These are phyloP conservation scores for Capsicum chinense DNA, from an alignment of 257 asterid species.

Conservation along the genomic window DNA sequence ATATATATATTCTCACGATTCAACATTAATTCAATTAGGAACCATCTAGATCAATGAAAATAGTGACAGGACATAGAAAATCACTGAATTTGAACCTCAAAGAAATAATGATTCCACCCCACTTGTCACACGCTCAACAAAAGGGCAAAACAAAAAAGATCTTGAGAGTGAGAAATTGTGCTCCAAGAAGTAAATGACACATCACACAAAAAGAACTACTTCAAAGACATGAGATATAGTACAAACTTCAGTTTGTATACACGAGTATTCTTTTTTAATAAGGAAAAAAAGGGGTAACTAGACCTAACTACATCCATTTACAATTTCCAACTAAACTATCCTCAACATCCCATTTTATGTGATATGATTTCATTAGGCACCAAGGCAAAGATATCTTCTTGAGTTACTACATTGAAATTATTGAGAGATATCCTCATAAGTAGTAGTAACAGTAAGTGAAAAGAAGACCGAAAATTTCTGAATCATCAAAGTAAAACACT, in stretches of 20 bases:
- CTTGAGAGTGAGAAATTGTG: neutral
- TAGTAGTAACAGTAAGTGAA: neutral
- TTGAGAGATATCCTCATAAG: neutral
- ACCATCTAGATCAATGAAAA: neutral
- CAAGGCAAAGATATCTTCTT: neutral
- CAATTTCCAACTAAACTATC: neutral
- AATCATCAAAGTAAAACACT: neutral
- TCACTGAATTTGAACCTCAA: conserved; percentile 14
- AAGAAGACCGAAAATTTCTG: neutral
- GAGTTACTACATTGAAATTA: conserved; percentile 22
- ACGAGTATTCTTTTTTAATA: neutral
- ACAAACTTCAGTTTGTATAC: neutral
- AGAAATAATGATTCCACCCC: conserved; percentile 2
- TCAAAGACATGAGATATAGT: neutral
- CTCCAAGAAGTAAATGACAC: conserved; percentile 10
- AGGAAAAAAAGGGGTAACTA: too few relatives aligned
- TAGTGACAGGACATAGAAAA: neutral
- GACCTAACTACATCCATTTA: conserved; percentile 3
- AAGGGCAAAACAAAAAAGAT: neutral
- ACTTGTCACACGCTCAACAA: neutral
- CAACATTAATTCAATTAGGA: neutral
- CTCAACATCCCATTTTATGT: neutral
- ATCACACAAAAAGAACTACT: neutral
- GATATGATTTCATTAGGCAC: conserved; percentile 9
- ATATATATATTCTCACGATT: neutral